phyloP scores from a whole-genome alignment of 2,329 filamentous ascomycete species.

The Monilinia laxa region DNA sequence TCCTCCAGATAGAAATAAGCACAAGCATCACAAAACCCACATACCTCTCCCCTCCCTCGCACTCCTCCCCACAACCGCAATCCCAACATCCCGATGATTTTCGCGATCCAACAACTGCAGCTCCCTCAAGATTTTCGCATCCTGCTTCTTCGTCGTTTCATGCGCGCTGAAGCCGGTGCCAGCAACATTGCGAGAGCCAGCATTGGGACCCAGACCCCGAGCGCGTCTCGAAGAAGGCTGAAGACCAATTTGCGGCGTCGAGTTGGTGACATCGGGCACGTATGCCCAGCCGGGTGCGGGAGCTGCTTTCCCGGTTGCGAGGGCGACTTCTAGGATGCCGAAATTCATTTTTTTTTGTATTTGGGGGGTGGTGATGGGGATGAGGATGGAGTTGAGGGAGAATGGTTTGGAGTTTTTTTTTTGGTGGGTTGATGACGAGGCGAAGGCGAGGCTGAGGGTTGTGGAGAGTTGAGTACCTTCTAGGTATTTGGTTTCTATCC shows the following conservation, averaged over 20 bases:
- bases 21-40: too few species aligned
- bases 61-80: slow-evolving; percentile 61
- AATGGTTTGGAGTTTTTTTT: too few species aligned
- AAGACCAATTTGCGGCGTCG: slow-evolving; percentile 53
- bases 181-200: too few species aligned
- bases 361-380: too few species aligned
- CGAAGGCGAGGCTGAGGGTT: slow-evolving; percentile 1
- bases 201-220: slow-evolving; percentile 41
- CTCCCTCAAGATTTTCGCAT: slow-evolving; percentile 77
- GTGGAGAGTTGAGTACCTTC: neutral
- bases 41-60: neutral
- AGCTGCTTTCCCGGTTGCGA: slow-evolving; percentile 55
- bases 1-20: too few species aligned
- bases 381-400: too few species aligned
- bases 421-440: neutral
- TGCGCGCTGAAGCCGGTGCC: slow-evolving; percentile 42
- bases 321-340: slow-evolving; percentile 80
- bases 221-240: slow-evolving; percentile 62
- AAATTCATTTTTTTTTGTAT: slow-evolving; percentile 52
- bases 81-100: slow-evolving; percentile 69
- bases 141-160: slow-evolving; percentile 77
- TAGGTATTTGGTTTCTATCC: too few species aligned
- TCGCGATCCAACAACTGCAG: slow-evolving; percentile 82
- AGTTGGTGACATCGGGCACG: slow-evolving; percentile 67
- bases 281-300: slow-evolving; percentile 89